phyloP scores from a whole-genome alignment of 768 basidiomycete genomes.

The Pleurotus tuoliensis region DNA sequence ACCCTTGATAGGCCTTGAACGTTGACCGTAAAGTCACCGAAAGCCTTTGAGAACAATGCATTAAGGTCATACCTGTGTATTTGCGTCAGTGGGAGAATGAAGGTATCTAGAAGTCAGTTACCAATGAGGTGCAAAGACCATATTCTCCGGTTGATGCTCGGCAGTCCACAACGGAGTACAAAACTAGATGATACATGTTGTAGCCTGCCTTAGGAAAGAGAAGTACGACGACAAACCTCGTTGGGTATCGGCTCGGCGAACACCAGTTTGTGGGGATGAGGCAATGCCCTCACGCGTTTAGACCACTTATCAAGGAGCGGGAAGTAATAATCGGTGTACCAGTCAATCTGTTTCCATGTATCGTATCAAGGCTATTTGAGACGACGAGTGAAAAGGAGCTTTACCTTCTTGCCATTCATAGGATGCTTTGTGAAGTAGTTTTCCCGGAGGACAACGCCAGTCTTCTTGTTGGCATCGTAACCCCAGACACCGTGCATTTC shows the following conservation, averaged over 20 bases:
- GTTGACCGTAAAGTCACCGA: constrained; percentile 84
- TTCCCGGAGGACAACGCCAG: constrained; percentile 75
- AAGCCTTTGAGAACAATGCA: constrained; percentile 78
- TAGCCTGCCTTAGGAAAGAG: neutral
- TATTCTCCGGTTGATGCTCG: constrained; percentile 46
- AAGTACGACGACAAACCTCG: constrained; percentile 49
- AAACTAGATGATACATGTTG: constrained; percentile 43
- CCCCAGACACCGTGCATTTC: constrained; percentile 93
- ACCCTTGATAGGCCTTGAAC: constrained; percentile 91
- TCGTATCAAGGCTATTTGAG: too few species aligned
- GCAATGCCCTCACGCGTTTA: constrained; percentile 45
- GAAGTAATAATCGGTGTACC: constrained; percentile 84
- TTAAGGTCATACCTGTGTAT: constrained; percentile 84
- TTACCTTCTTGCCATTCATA: constrained; percentile 54
- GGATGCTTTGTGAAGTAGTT: constrained; percentile 82
- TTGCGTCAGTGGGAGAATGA: neutral
- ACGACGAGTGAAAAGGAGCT: constrained; percentile 1
- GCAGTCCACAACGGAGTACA: constrained; percentile 76
- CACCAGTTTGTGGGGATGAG: constrained; percentile 52
- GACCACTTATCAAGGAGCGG: constrained; percentile 73
- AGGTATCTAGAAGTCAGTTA: constrained; percentile 6
- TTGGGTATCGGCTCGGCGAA: constrained; percentile 92
- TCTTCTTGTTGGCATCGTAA: constrained; percentile 64
- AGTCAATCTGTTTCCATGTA: constrained; percentile 56
- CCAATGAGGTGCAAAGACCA: constrained; percentile 39